Base-by-base conservation (phyloP, 1,139 yeast genomes). In the Magnusiomyces tetraspermus region DNA sequence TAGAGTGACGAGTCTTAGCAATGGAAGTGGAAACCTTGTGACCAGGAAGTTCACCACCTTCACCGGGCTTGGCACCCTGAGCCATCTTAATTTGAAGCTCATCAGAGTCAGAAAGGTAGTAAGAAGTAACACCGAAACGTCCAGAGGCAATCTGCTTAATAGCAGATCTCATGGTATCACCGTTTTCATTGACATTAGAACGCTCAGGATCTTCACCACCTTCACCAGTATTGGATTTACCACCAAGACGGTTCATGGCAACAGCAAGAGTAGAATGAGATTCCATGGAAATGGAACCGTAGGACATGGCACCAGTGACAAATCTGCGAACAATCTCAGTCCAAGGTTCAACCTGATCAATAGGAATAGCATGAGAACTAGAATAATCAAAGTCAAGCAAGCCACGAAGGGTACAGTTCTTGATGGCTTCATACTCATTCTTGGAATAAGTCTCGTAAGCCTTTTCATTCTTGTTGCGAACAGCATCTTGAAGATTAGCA, bases 311-410 rank as follows among this genome's bases (percentile, higher is more conserved):
- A 74, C 98, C 98, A 31, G 98, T 90, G 61, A 90, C 92, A 68
- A 92, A 92, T 65, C 98, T 82, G 65, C 97, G 84, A 41, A 90
- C 98, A 69, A 92, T 92, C 70, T 90, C 98, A 44, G 97, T 92
- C 98, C 98, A 92, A 49, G 98, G 98, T 74, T 92, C 98, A 60
- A 92, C 98, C 73, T 92, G 97, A 65, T 92, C 98, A 59, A 92
- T 73, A 53, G 97, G 97, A 55, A 92, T 94, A 5, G 92, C 77
- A 3, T 75, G 76, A 0, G 88, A 76, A 58, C 69, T 70, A 41
- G 80, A 87, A 65, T 72, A 86, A 69, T 92, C 96, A 66, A 92
- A 85, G 70, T 92, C 97, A 55, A 92, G 77, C 63, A 92, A 73
- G 47, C 98, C 98, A 71, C 98, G 83, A 61, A 92, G 76, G 21